Base-by-base conservation (phyloP, 345 rosid species). In the Citrus maxima region DNA sequence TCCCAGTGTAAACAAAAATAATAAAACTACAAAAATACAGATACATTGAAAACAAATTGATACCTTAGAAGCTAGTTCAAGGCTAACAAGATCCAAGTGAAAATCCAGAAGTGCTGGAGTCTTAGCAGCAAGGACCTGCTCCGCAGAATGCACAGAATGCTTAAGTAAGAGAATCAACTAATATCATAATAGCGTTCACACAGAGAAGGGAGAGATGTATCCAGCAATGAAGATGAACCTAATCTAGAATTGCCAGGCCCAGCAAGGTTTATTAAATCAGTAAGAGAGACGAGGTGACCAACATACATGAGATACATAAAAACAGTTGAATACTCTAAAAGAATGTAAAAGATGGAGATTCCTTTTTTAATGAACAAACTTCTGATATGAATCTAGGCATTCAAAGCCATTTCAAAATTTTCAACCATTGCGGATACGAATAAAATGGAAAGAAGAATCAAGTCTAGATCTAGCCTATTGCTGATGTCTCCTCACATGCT, bases 31-130 rank as follows among this genome's bases (percentile, higher is more conserved):
- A 71, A 10, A 56, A 68, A 49, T 59, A 78, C 70, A 35, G 28
- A 62, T 66, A 37, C 46, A 73, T 67, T 69, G 72, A 76, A 73
- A 70, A 70, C 65, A 63, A 79, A 74, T 32, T 32, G 42, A 77
- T 67, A 97, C 99, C 99, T 94, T 94, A 65, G 99, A 73, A 73
- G 98, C 92, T 77, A 88, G 63, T 84, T 94, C 98, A 85, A 97
- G 92, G 91, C 93, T 92, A 74, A 79, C 86, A 88, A 97, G 93
- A 77, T 94, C 97, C 79, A 55, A 82, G 84, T 87, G 94, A 86
- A 97, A 94, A 85, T 94, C 93, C 62, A 97, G 86, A 80, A 92
- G 90, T n/a, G 78, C 86, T 65, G 97, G 92, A 76, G 91, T 86
- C 88, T 84, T 89, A 16, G 91, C 87, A 72, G 98, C 95, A 78